A percentile compares a stretch with the other conserved stretches of the same genome.
Conservation (phyloP, 2,329 filamentous ascomycete species). For the Aspergillus pseudoviridinutans region DNA sequence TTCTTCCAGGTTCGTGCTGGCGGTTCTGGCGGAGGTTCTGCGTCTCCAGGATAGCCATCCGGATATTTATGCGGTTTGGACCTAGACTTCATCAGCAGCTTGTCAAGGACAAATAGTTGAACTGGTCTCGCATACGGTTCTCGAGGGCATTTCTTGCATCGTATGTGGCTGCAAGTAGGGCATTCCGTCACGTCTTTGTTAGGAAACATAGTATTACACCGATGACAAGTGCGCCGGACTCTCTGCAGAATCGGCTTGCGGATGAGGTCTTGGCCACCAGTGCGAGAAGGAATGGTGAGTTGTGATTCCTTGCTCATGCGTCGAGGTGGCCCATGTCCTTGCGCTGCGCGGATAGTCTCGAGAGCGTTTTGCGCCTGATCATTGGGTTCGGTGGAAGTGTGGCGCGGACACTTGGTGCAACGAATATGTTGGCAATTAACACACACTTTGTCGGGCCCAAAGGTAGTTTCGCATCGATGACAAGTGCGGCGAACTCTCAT, state of each 20-base stretch:
- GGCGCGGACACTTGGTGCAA: slow-evolving; percentile 75
- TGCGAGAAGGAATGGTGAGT: slow-evolving; percentile 56
- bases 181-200: slow-evolving; percentile 58
- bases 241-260: slow-evolving; percentile 69
- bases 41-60: slow-evolving; percentile 44
- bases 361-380: slow-evolving; percentile 48
- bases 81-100: slow-evolving; percentile 18
- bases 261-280: slow-evolving; percentile 66
- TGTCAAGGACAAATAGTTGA: not conserved
- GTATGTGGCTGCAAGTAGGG: slow-evolving; percentile 63
- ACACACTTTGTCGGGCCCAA: slow-evolving; percentile 70
- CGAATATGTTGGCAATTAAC: slow-evolving; percentile 71
- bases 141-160: slow-evolving; percentile 76
- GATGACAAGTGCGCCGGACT: slow-evolving; percentile 71
- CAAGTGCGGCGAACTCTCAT: slow-evolving; percentile 58
- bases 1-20: slow-evolving; percentile 37
- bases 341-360: slow-evolving; percentile 14
- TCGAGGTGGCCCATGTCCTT: slow-evolving; percentile 33
- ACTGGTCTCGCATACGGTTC: slow-evolving; percentile 61
- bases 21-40: slow-evolving; percentile 30
- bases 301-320: slow-evolving; percentile 33
- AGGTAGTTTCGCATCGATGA: slow-evolving; percentile 73
- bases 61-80: slow-evolving; percentile 42
- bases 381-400: slow-evolving; percentile 64
- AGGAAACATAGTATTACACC: slow-evolving; percentile 63